Percentiles rank a stretch among this genome's conserved stretches.
Evolutionary conservation across 1,284 basidiomycete species (phyloP).

Genomic region (Sporisorium iseilematis-ciliati): DNA sequence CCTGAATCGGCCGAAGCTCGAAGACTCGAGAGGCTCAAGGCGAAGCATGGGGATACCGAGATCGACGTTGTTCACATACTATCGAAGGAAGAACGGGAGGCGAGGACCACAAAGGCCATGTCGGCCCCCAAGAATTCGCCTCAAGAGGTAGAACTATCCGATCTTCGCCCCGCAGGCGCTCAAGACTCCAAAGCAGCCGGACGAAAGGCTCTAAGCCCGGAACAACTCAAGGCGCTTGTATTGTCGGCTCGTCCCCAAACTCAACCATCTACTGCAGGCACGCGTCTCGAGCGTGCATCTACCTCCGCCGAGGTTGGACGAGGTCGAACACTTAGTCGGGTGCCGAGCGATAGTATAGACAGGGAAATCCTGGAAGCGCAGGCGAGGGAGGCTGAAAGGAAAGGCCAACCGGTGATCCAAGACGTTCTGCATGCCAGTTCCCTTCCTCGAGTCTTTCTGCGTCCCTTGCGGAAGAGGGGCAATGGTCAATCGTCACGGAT

Average conservation of each 20-base stretch:
- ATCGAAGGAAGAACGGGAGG: background rate
- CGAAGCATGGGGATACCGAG: background rate
- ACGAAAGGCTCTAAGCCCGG: background rate
- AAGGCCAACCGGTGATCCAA: too few species aligned
- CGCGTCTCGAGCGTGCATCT: background rate
- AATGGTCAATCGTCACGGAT: background rate
- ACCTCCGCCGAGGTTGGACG: background rate
- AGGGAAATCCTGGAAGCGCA: background rate
- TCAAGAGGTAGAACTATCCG: too few species aligned
- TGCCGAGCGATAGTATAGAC: background rate
- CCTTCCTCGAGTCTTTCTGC: background rate
- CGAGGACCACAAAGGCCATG: background rate
- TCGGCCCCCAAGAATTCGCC: too few species aligned
- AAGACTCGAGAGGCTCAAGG: background rate
- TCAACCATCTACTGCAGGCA: background rate
- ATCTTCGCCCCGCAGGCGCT: background rate
- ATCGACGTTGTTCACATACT: background rate
- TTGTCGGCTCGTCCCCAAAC: background rate
- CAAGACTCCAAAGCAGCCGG: background rate
- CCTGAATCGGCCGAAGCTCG: background rate
- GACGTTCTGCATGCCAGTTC: too few species aligned
- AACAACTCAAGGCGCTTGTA: too few species aligned
- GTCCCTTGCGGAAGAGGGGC: slow-evolving; percentile 4
- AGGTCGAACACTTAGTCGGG: background rate
- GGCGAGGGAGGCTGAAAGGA: background rate